Conservation (phyloP, 306 rosid species). For the Glycine tomentella region DNA sequence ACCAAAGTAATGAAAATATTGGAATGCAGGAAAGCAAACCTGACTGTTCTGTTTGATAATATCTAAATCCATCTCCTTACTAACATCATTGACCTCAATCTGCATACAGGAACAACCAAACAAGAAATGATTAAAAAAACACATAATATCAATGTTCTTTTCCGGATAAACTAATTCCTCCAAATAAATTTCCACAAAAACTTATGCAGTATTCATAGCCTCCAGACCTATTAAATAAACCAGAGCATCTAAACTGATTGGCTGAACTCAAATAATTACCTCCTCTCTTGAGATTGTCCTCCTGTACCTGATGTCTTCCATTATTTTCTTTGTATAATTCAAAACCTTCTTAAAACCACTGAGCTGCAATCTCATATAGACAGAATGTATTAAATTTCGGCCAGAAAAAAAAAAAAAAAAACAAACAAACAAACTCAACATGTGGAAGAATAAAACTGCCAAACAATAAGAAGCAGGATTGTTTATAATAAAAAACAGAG, state of each 20-base stretch:
- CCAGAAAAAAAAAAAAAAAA: slow-evolving; percentile 7
- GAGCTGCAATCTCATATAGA: slow-evolving; percentile 73
- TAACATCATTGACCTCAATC: slow-evolving; percentile 98
- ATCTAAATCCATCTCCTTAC: slow-evolving; percentile 99
- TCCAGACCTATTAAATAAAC: slow-evolving; percentile 28
- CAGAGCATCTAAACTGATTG: slow-evolving; percentile 19
- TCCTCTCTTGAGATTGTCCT: slow-evolving; percentile 87
- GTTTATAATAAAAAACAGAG: background rate
- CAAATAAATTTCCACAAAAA: slow-evolving; percentile 27
- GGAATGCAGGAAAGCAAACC: slow-evolving; percentile 61
- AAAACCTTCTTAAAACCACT: slow-evolving; percentile 97
- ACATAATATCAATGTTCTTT: background rate
- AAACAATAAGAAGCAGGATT: background rate
- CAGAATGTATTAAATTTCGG: slow-evolving; percentile 48
- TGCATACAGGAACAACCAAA: slow-evolving; percentile 42
- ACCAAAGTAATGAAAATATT: slow-evolving; percentile 29
- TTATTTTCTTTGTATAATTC: slow-evolving; percentile 90
- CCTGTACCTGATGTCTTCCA: slow-evolving; percentile 83
- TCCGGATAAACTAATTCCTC: slow-evolving; percentile 6
- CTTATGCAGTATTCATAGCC: background rate
- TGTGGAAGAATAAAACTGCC: slow-evolving; percentile 31
- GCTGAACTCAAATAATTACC: slow-evolving; percentile 63
- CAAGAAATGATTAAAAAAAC: slow-evolving; percentile 38
- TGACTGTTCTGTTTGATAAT: slow-evolving; percentile 98
- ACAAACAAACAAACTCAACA: slow-evolving; percentile 1